A percentile compares a stretch with the other conserved stretches of the same genome.
phyloP scores from a whole-genome alignment of 208 protist genomes.

The Jaenimonas drosophilae region DNA sequence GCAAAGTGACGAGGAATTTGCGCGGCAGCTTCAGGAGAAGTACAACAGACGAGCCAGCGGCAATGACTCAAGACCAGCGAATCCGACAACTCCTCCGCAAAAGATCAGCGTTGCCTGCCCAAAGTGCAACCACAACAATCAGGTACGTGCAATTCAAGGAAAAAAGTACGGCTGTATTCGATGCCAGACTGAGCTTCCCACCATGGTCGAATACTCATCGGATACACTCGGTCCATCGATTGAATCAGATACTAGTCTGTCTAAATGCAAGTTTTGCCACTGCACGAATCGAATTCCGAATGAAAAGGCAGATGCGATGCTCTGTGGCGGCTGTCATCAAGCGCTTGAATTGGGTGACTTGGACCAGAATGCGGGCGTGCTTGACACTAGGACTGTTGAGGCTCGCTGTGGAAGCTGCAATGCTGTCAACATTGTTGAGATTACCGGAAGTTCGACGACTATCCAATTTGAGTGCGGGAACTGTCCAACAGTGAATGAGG shows the following conservation, averaged over 20 bases:
- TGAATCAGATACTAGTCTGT: constrained; percentile 3
- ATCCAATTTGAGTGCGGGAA: constrained; percentile 71
- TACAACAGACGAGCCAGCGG: constrained; percentile 13
- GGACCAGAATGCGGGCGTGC: too few relatives aligned
- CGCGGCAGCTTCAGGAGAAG: constrained; percentile 21
- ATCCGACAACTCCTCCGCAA: too few relatives aligned
- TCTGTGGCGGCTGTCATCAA: constrained; percentile 62
- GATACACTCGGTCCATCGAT: background rate
- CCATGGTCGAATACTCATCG: background rate
- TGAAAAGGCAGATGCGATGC: constrained; percentile 36
- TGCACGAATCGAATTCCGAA: constrained; percentile 41
- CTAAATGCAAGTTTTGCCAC: constrained; percentile 43
- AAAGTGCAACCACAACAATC: constrained; percentile 54
- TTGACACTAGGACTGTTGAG: constrained; percentile 54
- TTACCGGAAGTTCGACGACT: constrained; percentile 15
- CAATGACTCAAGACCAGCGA: background rate
- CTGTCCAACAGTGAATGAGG: constrained; percentile 57
- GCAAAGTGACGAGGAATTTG: constrained; percentile 13
- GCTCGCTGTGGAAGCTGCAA: constrained; percentile 56
- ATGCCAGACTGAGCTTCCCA: constrained; percentile 26
- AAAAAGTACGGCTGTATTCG: constrained; percentile 36
- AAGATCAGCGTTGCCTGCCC: constrained; percentile 23
- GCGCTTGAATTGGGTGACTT: too few relatives aligned
- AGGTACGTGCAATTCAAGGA: constrained; percentile 18
- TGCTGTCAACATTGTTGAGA: constrained; percentile 43